phyloP scores from a whole-genome alignment of 2,329 filamentous ascomycete genomes.

The Pseudohalonectria lignicola region DNA sequence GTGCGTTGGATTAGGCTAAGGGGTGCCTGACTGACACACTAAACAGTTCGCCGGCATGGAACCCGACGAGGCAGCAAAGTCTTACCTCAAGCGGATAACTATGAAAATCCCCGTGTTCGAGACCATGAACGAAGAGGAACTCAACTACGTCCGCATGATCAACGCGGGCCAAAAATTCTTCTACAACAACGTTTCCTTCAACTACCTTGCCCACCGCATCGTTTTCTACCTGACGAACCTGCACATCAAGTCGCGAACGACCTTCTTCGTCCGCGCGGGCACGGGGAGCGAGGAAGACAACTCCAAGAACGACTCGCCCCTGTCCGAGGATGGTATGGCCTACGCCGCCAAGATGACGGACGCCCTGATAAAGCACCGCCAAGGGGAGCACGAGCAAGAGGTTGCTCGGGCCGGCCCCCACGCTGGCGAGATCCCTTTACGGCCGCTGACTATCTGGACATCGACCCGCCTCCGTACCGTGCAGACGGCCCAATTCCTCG shows the following conservation, averaged over 20 bases:
- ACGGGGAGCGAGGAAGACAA: conserved; percentile 80
- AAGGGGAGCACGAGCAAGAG: conserved; percentile 64
- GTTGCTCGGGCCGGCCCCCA: conserved; percentile 50
- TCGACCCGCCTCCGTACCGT: conserved; percentile 84
- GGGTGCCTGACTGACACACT: not conserved
- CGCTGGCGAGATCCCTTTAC: conserved; percentile 49
- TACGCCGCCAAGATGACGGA: conserved; percentile 85
- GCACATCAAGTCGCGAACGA: conserved; percentile 90
- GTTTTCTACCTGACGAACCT: conserved; percentile 97
- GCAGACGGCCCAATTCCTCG: conserved; percentile 78
- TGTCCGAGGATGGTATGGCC: conserved; percentile 68
- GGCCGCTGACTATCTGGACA: conserved; percentile 81
- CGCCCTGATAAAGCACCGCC: conserved; percentile 69
- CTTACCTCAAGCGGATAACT: conserved; percentile 84
- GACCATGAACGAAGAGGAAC: conserved; percentile 85
- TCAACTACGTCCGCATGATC: conserved; percentile 99
- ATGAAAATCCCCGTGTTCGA: conserved; percentile 93
- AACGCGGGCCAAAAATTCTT: conserved; percentile 89
- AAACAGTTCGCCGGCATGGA: conserved; percentile 78
- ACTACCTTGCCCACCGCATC: conserved; percentile 91
- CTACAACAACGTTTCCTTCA: conserved; percentile 95
- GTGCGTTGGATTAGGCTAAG: too few relatives aligned
- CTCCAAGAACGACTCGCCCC: conserved; percentile 80
- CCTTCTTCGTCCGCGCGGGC: conserved; percentile 84
- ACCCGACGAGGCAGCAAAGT: conserved; percentile 79